Conservation (phyloP, 495 filamentous ascomycete species). For the Chaetomium cochliodes region DNA sequence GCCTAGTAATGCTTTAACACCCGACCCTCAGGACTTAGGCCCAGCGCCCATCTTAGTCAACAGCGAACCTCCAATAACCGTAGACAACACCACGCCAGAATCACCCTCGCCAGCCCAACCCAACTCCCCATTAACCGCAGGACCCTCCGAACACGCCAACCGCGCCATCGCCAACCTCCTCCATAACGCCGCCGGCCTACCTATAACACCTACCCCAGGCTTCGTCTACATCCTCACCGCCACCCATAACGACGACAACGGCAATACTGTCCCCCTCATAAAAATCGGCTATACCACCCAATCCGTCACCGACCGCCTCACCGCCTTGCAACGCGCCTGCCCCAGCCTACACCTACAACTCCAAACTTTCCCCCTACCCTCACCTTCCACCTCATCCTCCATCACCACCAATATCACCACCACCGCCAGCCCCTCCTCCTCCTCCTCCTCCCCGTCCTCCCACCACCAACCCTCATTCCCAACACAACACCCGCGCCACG, state of each 20-base stretch:
- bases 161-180: background rate
- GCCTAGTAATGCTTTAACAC: background rate
- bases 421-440: too few species aligned
- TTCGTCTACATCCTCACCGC: conserved; percentile 4
- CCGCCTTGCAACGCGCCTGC: too few species aligned
- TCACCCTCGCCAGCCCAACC: background rate
- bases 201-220: background rate
- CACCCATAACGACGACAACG: background rate
- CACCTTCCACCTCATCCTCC: too few species aligned
- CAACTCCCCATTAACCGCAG: too few species aligned
- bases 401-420: too few species aligned
- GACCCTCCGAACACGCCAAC: background rate
- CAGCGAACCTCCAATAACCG: background rate
- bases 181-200: background rate
- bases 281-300: conserved; percentile 6
- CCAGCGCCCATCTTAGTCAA: background rate
- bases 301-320: too few species aligned
- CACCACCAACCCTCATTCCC: too few species aligned
- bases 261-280: background rate
- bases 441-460: background rate
- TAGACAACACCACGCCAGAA: background rate
- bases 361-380: too few species aligned
- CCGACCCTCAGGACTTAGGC: background rate
- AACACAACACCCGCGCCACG: background rate
- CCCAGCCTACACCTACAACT: too few species aligned